Evolutionary conservation across 257 asterid species (phyloP).

Genomic region (Ilex asprella): DNA sequence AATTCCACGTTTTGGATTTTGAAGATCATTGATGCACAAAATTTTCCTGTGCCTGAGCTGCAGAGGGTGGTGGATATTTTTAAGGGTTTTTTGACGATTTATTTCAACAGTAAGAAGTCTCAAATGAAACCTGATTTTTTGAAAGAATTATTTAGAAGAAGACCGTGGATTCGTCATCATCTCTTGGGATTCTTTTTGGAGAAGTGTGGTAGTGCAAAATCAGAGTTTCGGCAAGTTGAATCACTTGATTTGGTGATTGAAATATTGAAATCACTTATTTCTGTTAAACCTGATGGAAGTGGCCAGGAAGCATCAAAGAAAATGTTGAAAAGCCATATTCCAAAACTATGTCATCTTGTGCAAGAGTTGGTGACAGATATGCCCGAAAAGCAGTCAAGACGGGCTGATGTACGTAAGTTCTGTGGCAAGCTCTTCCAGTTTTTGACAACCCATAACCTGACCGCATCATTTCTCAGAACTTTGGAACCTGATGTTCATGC

Average conservation of each 20-base stretch:
- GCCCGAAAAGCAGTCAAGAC: slow-evolving; percentile 82
- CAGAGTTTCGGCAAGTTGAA: slow-evolving; percentile 73
- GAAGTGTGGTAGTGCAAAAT: slow-evolving; percentile 64
- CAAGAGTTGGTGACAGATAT: slow-evolving; percentile 52
- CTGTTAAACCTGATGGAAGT: slow-evolving; percentile 25
- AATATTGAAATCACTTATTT: slow-evolving; percentile 41
- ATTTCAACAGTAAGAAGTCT: slow-evolving; percentile 79
- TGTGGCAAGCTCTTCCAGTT: slow-evolving; percentile 69
- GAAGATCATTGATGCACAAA: slow-evolving; percentile 65
- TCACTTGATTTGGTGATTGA: slow-evolving; percentile 71
- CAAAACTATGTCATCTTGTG: slow-evolving; percentile 41
- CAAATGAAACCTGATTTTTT: slow-evolving; percentile 76
- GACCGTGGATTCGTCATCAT: slow-evolving; percentile 69
- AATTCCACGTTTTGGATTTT: slow-evolving; percentile 80
- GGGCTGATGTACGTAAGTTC: slow-evolving; percentile 79
- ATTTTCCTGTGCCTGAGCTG: slow-evolving; percentile 49
- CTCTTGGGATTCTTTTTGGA: slow-evolving; percentile 67
- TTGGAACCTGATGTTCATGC: slow-evolving; percentile 52
- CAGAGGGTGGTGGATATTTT: slow-evolving; percentile 47
- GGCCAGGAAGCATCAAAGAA: slow-evolving; percentile 19
- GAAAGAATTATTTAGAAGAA: slow-evolving; percentile 63
- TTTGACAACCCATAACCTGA: slow-evolving; percentile 29
- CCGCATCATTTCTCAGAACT: slow-evolving; percentile 35
- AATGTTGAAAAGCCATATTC: slow-evolving; percentile 43
- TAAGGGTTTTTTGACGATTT: slow-evolving; percentile 40